These are phyloP conservation scores for Chlamydomonas schloesseri DNA, from an alignment of 139 green algal species.

Conservation along the genomic window DNA sequence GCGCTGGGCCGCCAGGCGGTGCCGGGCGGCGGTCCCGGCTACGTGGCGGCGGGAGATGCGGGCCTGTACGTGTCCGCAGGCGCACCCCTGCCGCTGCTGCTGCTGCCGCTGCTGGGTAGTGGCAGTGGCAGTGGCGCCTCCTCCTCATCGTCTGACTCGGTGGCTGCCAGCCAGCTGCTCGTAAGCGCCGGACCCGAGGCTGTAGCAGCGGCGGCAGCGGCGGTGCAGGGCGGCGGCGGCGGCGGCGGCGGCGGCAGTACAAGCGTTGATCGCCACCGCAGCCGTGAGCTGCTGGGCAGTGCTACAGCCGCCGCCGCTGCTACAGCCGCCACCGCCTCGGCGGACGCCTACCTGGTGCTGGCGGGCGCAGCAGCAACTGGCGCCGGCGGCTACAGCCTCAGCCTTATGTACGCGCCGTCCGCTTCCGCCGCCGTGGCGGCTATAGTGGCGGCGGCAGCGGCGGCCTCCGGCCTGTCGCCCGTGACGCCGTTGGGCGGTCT, in stretches of 20 bases:
- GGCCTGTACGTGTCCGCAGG: too few relatives aligned
- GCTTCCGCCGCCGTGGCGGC: neutral
- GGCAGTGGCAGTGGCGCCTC: too few relatives aligned
- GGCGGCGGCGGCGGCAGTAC: neutral
- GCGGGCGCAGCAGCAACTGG: neutral
- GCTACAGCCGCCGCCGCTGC: neutral
- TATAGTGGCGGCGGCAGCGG: neutral
- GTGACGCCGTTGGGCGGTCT: neutral
- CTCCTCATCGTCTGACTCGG: too few relatives aligned
- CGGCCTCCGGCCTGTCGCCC: neutral
- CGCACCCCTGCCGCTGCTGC: too few relatives aligned
- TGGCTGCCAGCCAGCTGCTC: neutral
- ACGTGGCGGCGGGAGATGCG: too few relatives aligned
- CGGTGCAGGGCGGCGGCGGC: neutral
- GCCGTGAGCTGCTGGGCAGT: neutral
- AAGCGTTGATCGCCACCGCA: neutral
- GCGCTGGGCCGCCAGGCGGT: too few relatives aligned
- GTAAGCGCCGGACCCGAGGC: neutral
- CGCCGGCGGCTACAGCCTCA: neutral
- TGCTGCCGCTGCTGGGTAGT: too few relatives aligned
- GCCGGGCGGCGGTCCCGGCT: too few relatives aligned
- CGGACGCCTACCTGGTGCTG: neutral
- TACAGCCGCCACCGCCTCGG: neutral
- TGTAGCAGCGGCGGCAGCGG: neutral
- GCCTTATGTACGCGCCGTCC: constrained; percentile 9